Conservation (phyloP, 2,329 filamentous ascomycete genomes). For the Ophiocordyceps sinensis region DNA sequence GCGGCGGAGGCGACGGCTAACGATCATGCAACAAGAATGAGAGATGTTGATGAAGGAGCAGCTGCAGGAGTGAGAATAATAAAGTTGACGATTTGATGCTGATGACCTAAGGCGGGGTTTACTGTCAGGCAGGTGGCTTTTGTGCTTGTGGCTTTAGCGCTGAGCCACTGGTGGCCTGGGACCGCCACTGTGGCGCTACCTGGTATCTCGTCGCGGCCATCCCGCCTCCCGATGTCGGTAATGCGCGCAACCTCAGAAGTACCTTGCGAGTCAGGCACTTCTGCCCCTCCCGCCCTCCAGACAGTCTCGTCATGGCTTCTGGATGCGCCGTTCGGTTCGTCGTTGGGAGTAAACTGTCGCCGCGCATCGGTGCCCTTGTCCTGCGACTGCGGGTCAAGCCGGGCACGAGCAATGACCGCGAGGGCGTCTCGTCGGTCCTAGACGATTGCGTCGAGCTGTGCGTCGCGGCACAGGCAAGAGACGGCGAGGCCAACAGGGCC, state of each 20-base stretch:
- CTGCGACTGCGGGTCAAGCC: constrained; percentile 55
- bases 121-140: no score
- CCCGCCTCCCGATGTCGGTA: no score
- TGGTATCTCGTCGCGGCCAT: no score
- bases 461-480: constrained; percentile 48
- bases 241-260: no score
- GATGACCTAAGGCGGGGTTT: no score
- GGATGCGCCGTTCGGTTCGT: constrained; percentile 29
- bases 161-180: no score
- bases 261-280: no score
- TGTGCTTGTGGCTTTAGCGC: no score
- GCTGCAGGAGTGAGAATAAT: not conserved
- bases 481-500: constrained; percentile 56
- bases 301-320: constrained; percentile 11
- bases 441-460: constrained; percentile 47
- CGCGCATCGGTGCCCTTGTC: constrained; percentile 30
- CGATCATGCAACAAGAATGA: constrained; percentile 9
- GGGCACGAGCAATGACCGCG: constrained; percentile 43
- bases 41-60: not conserved
- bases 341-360: constrained; percentile 30
- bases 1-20: constrained; percentile 9
- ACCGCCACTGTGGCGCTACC: no score
- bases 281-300: no score
- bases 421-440: constrained; percentile 43
- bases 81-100: no score